A percentile compares a stretch with the other conserved stretches of the same genome.
Conservation (phyloP, 257 asterid genomes). For the Gentiana macrophylla region DNA sequence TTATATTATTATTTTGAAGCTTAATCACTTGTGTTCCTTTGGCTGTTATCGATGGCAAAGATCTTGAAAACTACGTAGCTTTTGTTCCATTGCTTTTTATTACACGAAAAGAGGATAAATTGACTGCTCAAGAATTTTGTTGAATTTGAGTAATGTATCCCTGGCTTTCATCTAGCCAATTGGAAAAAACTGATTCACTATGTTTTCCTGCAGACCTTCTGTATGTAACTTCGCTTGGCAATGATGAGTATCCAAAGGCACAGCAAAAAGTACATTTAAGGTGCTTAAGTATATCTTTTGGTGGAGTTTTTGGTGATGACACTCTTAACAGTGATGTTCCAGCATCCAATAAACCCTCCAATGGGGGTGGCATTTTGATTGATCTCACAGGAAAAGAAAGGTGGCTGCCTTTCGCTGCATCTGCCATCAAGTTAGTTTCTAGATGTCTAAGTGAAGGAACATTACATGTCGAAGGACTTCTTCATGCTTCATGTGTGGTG, state of each 20-base stretch:
- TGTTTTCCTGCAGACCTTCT: slow-evolving; percentile 36
- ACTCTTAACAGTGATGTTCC: slow-evolving; percentile 55
- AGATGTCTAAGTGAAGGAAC: slow-evolving; percentile 86
- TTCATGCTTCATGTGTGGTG: slow-evolving; percentile 52
- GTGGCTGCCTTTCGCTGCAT: slow-evolving; percentile 64
- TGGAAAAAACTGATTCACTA: slow-evolving; percentile 7
- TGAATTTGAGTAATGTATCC: background rate
- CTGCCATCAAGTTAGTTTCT: slow-evolving; percentile 65
- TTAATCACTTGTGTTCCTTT: background rate
- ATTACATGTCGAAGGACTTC: slow-evolving; percentile 78
- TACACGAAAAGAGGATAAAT: background rate
- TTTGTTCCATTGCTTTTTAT: background rate
- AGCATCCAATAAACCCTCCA: slow-evolving; percentile 32
- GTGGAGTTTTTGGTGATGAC: slow-evolving; percentile 33
- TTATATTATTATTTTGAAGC: background rate
- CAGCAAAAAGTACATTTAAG: slow-evolving; percentile 38
- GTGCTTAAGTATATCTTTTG: slow-evolving; percentile 45
- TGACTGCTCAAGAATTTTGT: background rate
- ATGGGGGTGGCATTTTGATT: slow-evolving; percentile 55
- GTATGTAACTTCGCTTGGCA: slow-evolving; percentile 33
- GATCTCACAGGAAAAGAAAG: slow-evolving; percentile 67
- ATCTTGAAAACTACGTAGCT: background rate
- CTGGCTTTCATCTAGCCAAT: background rate
- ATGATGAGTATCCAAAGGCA: slow-evolving; percentile 23
- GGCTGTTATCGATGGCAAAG: background rate